Evolutionary conservation across 495 filamentous ascomycete species (phyloP), one percentile per base, ranked within the genome.

Genomic region (Talaromyces nanjingensis): DNA sequence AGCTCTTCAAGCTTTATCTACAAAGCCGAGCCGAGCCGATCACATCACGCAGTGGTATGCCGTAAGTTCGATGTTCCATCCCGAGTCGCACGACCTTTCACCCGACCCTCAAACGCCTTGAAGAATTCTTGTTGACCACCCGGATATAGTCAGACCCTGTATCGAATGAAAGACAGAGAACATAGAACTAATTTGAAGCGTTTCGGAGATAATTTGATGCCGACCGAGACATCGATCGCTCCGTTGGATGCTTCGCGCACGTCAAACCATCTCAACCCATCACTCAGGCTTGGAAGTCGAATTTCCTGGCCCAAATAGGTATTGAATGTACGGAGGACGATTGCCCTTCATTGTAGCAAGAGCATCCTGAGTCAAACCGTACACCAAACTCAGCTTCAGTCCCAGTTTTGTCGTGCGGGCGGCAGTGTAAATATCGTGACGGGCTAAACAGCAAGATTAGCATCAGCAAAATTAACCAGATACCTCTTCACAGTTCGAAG

Each of bases 331-430:
- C 6, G 84, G 81, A 39, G 90, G 81, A 59, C 79, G 81, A 62
- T 89, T 85, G 37, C 92, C 92, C 70, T 84, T 87, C 27, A 81
- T 68, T 22, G 83, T 76, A 55, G 79, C 81, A 27, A 92, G 62
- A 37, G 76, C 77, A 74, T 96, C 94, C 74, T 98, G 93, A 53
- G 85, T 67, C 34, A 96, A 77, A 42, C 94, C 94, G 77, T 90
- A 97, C 24, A 74, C 81, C 3, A 96, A 65, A n/a, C 93, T 92
- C 54, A 89, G 81, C 62, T 87, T 81, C 56, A 97, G 74, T 2
- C 91, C 93, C 59, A 86, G 83, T 74, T 88, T 94, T 54, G 91
- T 89, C 45, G 91, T 92, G 65, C 92, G 86, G 47, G 92, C 92
- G 25, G 92, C 88, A 64, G 91, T 93, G 25, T 85, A 83, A 33